Conservation (phyloP, 1,284 basidiomycete species). For the Mixia osmundae region DNA sequence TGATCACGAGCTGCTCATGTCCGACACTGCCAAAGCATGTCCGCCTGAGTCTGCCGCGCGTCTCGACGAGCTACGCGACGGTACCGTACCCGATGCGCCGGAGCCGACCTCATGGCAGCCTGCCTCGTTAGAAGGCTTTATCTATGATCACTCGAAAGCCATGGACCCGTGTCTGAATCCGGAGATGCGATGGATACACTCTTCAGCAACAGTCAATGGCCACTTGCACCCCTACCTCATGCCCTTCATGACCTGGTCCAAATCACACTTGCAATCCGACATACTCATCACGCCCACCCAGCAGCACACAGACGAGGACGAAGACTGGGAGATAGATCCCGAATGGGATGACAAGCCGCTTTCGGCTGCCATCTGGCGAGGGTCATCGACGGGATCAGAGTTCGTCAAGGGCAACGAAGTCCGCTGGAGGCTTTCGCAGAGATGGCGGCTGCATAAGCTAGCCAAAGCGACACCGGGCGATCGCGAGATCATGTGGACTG, state of each 20-base stretch:
- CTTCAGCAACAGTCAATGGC: conserved; percentile 15
- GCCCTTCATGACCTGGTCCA: conserved; percentile 19
- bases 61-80: conserved; percentile 12
- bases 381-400: conserved; percentile 25
- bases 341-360: conserved; percentile 25
- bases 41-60: conserved; percentile 16
- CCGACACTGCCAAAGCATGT: conserved; percentile 13
- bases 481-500: conserved; percentile 9
- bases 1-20: conserved; percentile 4
- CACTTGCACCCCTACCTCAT: conserved; percentile 16
- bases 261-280: conserved; percentile 23
- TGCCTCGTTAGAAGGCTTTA: conserved; percentile 22
- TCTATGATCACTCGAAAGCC: conserved; percentile 25
- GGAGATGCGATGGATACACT: conserved; percentile 19
- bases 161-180: conserved; percentile 30
- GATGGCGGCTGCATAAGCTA: conserved; percentile 17
- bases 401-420: conserved; percentile 20
- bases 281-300: conserved; percentile 28
- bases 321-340: too few relatives aligned
- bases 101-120: conserved; percentile 3
- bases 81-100: too few relatives aligned
- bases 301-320: conserved; percentile 22
- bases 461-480: conserved; percentile 12
- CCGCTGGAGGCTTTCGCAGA: conserved; percentile 17
- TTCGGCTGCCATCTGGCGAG: conserved; percentile 25